Evolutionary conservation across 1,284 basidiomycete species (phyloP), one percentile per base, ranked within the genome.

Genomic region (Ganoderma sinense): DNA sequence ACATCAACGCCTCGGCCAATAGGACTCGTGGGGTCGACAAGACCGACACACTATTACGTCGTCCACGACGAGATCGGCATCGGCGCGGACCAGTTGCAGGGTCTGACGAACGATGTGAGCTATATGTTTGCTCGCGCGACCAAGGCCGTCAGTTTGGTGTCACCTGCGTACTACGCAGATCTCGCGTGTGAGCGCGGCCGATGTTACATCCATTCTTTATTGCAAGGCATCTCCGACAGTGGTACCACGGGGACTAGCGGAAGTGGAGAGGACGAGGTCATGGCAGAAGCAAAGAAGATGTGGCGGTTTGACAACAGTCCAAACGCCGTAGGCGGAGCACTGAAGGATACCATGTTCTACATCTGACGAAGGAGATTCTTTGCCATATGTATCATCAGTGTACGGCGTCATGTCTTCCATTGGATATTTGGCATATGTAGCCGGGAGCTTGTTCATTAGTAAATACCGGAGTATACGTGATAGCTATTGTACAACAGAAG

Each of bases 61-160:
- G 87, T 94, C 13, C 88, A 93, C 75, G 89, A 94, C 77, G 89
- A 93, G 74, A 92, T 91, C 66, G 84, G 83, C 4, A 89, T 95
- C 80, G 84, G 80, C 2, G 87, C 91, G 0, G 91, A 95, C 77
- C 83, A 85, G 64, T 82, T 95, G 4, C 92, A 94, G 73, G 78
- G 79, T 7, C 76, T 87, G 66, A 87, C 85, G 4, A 82, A 93
- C 79, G 80, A 88, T 33, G 82, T 93, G 75, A 89, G 89, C 78
- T 94, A 93, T 79, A 87, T 92, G 84, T 94, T 92, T 75, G 89
- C 89, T 20, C 89, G 93, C 16, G 93, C 93, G 29, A 94, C 93
- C 16, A 93, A 93, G 79, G 92, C 91, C 0, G 92, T 94, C 65
- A 91, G 90, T 75, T 84, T 94, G 23, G 90, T 88, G n/a, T 90